A percentile compares a stretch with the other conserved stretches of the same genome.
Evolutionary conservation across 257 asterid genomes (phyloP).

Genomic region (Jaltomata sinuosa): DNA sequence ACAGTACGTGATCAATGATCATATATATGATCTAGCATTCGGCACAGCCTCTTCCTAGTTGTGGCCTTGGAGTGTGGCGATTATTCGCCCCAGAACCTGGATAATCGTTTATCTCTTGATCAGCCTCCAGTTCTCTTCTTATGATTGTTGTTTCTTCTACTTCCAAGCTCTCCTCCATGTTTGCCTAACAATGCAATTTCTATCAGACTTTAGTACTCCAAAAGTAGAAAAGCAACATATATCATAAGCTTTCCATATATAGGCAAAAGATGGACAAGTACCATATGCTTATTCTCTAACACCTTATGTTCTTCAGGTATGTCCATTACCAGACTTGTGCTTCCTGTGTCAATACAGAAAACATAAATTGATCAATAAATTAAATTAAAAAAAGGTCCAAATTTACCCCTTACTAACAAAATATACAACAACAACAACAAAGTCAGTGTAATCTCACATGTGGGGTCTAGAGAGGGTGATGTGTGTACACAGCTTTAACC

Average conservation of each 20-base stretch:
- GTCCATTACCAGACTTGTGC: slow-evolving; percentile 17
- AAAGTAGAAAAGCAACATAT: background rate
- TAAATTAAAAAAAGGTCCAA: too few species aligned
- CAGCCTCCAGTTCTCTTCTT: slow-evolving; percentile 20
- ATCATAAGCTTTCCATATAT: background rate
- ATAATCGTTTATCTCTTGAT: slow-evolving; percentile 50
- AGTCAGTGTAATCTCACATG: too few species aligned
- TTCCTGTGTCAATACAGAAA: slow-evolving; percentile 24
- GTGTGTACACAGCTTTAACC: too few species aligned
- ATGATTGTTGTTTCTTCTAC: background rate
- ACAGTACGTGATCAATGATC: background rate
- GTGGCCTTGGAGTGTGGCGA: slow-evolving; percentile 57
- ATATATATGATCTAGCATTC: slow-evolving; percentile 22
- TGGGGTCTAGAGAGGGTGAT: too few species aligned
- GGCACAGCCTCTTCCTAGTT: slow-evolving; percentile 23
- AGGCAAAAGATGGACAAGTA: slow-evolving; percentile 2
- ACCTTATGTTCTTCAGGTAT: slow-evolving; percentile 9
- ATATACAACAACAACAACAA: too few species aligned
- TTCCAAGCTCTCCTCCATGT: slow-evolving; percentile 3
- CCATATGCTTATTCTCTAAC: slow-evolving; percentile 18
- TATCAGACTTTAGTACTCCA: background rate
- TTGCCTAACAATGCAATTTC: slow-evolving; percentile 21
- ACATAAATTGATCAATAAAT: background rate
- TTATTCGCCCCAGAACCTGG: slow-evolving; percentile 70
- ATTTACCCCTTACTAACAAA: background rate